Conservation (phyloP, 176 grass and related monocot genomes). For the Musa troglodytarum region DNA sequence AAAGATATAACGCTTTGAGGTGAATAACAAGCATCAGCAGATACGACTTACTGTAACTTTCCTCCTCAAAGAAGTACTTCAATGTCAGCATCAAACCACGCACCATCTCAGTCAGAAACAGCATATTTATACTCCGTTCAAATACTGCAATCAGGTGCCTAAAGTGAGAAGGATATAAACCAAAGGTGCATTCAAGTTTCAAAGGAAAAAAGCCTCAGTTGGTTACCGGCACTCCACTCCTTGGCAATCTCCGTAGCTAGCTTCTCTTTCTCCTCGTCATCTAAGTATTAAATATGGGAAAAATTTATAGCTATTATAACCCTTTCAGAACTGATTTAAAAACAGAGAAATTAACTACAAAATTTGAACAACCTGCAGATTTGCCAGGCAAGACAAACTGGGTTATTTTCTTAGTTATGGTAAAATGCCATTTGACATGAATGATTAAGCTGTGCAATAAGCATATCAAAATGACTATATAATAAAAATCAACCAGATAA, state of each 20-base stretch:
- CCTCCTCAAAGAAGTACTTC: conserved; percentile 88
- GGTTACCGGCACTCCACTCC: conserved; percentile 85
- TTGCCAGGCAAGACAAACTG: too few species aligned
- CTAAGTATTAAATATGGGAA: conserved; percentile 31
- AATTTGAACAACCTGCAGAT: too few species aligned
- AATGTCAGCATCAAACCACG: conserved; percentile 82
- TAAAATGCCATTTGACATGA: too few species aligned
- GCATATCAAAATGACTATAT: too few species aligned
- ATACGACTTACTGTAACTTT: conserved; percentile 69
- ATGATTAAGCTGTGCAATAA: too few species aligned
- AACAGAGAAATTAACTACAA: too few species aligned
- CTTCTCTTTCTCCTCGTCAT: conserved; percentile 75
- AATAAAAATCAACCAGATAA: too few species aligned
- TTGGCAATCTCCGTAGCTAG: conserved; percentile 68
- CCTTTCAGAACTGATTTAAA: too few species aligned
- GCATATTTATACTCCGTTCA: conserved; percentile 74
- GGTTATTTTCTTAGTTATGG: too few species aligned
- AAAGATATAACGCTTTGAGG: background rate
- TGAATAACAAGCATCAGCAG: background rate
- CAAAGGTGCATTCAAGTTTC: background rate
- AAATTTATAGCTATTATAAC: background rate
- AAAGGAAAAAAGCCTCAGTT: background rate
- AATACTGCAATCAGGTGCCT: conserved; percentile 43
- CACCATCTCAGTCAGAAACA: conserved; percentile 99
- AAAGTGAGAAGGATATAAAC: background rate